Evolutionary conservation across 805 yeast genomes (phyloP), one percentile per base, ranked within the genome.

Genomic region (Kluyveromyces nonfermentans): DNA sequence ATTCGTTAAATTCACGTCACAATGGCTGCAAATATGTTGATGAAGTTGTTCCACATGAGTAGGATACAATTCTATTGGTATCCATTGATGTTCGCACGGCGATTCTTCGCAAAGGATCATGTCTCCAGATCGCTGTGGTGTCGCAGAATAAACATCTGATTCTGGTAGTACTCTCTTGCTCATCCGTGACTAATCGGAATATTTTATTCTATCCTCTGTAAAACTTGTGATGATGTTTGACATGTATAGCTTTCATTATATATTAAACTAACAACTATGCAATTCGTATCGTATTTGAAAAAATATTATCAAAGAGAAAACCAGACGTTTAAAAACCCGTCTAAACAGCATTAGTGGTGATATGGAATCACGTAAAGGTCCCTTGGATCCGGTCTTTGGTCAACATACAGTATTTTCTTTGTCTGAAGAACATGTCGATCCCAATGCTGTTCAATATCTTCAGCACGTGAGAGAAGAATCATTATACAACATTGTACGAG

Each of bases 1-100:
- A n/a, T 67, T 63, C 0, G 80, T 79, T 45, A 77, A 72, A 46
- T 55, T 60, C 35, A 52, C 59, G 8, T 51, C 47, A 49, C 79
- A 74, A 32, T 56, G 60, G 0, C 49, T 41, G 46, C 78, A 73
- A 1, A 57, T 49, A 48, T 64, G 35, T 17, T 47, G 48, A 31
- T 54, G 58, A 28, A 39, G 35, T 33, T 46, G 48, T 18, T 39
- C 40, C 20, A 47, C 51, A 35, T 52, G 58, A 21, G 38, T 35
- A 8, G 40, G 21, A 39, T 47, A 51, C 34, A 44, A 40, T 22
- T 49, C 51, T 32, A 51, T 28, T 20, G 49, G 48, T n/a, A 54
- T 43, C 17, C 41, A 37, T 17, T 44, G 44, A 21, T 42, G 34
- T 28, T 20, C 17, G 35, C 58, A 52, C 10, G 57, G 56, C 18